Percentiles rank a stretch among this genome's conserved stretches.
Evolutionary conservation across 1,284 basidiomycete species (phyloP).

Genomic region (Pascua sp.): DNA sequence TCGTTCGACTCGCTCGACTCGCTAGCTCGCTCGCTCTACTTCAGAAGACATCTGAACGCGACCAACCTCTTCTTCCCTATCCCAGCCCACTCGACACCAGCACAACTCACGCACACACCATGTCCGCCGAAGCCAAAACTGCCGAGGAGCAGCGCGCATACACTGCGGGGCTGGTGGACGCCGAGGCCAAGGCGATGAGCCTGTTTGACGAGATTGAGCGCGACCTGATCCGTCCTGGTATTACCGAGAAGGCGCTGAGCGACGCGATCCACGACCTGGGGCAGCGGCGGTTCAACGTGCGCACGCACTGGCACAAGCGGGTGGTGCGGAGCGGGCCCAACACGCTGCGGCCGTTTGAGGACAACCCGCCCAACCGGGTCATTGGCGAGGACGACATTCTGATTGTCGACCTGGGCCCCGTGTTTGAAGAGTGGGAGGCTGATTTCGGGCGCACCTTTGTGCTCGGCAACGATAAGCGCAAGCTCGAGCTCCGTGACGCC

Average conservation of each 20-base stretch:
- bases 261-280: conserved; percentile 20
- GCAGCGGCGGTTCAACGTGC: conserved; percentile 6
- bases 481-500: conserved; percentile 9
- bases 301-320: conserved; percentile 22
- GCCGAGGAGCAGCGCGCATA: conserved; percentile 10
- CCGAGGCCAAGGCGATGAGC: conserved; percentile 10
- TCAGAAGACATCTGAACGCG: too few species aligned
- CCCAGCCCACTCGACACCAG: too few species aligned
- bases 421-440: conserved; percentile 20
- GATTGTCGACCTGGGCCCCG: conserved; percentile 18
- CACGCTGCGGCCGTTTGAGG: conserved; percentile 19
- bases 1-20: too few species aligned
- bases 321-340: conserved; percentile 16
- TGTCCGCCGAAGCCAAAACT: background rate
- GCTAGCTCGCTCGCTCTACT: too few species aligned
- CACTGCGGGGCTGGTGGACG: conserved; percentile 9
- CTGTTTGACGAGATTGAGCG: conserved; percentile 17
- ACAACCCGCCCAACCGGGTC: conserved; percentile 15
- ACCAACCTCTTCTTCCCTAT: too few species aligned
- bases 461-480: conserved; percentile 14
- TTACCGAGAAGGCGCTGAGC: conserved; percentile 13
- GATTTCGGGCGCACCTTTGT: conserved; percentile 22
- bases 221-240: conserved; percentile 11
- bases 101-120: too few species aligned
- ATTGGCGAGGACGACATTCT: conserved; percentile 18